Percentiles rank a stretch among this genome's conserved stretches.
These are phyloP conservation scores for Cucumis melo DNA, from an alignment of 306 rosid genomes.

Conservation along the genomic window DNA sequence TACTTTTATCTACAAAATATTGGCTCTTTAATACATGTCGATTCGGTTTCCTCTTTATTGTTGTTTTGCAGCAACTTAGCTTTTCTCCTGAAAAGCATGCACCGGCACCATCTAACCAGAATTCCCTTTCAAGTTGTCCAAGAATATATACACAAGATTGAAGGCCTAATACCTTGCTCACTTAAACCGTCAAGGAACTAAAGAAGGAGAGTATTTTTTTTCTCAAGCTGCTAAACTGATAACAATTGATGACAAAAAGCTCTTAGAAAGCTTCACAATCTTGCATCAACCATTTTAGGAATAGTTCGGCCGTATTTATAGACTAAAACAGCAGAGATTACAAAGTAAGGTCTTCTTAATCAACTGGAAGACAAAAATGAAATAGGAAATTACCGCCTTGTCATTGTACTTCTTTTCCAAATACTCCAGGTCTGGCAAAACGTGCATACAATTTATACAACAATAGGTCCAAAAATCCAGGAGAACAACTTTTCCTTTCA, in stretches of 20 bases:
- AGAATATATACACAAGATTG: background rate
- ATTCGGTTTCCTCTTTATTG: background rate
- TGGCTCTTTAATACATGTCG: background rate
- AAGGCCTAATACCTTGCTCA: background rate
- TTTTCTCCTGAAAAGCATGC: background rate
- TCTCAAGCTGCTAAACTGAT: background rate
- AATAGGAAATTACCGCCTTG: constrained; percentile 55
- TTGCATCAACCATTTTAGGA: too few relatives aligned
- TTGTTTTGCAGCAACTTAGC: background rate
- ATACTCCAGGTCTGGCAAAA: constrained; percentile 77
- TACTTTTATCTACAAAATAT: background rate
- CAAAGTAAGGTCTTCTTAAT: background rate
- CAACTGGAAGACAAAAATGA: constrained; percentile 9
- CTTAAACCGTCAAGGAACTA: background rate
- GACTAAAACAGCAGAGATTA: background rate
- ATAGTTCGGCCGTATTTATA: too few relatives aligned
- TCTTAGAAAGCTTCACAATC: too few relatives aligned
- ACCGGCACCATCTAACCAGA: background rate
- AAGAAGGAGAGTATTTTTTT: background rate
- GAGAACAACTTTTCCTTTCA: constrained; percentile 85
- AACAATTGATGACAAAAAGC: background rate
- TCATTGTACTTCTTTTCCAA: constrained; percentile 84
- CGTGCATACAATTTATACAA: constrained; percentile 96
- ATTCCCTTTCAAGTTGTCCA: background rate
- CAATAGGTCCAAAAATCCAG: constrained; percentile 96